These are phyloP conservation scores for Mallotus repandus DNA, from an alignment of 441 rosid genomes.

Conservation along the genomic window DNA sequence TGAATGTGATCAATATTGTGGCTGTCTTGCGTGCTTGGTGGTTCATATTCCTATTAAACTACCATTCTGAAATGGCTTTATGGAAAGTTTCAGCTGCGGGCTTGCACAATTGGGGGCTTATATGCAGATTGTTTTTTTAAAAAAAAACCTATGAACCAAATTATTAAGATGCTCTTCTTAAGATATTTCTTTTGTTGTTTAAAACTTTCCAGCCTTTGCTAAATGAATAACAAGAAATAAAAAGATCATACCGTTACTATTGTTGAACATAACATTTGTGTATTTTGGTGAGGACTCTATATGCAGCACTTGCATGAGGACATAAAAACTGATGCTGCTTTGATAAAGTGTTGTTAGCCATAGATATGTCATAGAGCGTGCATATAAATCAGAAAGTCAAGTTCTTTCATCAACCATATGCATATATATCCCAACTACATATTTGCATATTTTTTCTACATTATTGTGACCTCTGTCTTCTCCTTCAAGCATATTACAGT, in stretches of 20 bases:
- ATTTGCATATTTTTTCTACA: neutral
- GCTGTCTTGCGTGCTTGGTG: neutral
- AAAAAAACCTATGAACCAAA: neutral
- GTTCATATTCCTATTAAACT: neutral
- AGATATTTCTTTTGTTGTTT: neutral
- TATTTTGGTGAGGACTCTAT: neutral
- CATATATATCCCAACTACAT: neutral
- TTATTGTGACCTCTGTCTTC: neutral
- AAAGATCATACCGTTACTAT: neutral
- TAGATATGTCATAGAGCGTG: neutral
- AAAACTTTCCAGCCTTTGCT: neutral
- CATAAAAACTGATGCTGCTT: neutral
- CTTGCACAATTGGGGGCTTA: neutral
- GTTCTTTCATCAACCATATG: neutral
- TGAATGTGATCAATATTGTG: neutral
- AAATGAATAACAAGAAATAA: neutral
- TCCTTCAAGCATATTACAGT: constrained; percentile 12
- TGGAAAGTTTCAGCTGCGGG: neutral
- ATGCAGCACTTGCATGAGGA: neutral
- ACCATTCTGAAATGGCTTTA: neutral
- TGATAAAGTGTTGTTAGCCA: neutral
- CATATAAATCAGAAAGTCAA: neutral
- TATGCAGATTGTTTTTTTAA: neutral
- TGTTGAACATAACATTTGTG: neutral
- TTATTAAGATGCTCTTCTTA: neutral